phyloP scores from a whole-genome alignment of 116 monocot species.

The Trichopus zeylanicus region DNA sequence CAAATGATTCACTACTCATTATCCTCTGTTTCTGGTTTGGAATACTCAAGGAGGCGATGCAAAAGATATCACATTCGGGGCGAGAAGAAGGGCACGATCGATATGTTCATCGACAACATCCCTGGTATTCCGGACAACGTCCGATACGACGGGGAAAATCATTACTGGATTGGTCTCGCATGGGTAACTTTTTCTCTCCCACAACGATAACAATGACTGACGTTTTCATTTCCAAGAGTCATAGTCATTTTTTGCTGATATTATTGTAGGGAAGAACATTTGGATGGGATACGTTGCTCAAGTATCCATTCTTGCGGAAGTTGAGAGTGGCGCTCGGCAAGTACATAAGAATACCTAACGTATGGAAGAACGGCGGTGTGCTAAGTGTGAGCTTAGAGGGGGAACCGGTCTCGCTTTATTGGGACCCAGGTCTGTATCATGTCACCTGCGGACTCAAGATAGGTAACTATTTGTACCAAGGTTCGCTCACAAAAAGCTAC shows the following conservation, averaged over 20 bases:
- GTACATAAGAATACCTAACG: constrained; percentile 3
- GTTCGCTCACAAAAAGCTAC: constrained; percentile 30
- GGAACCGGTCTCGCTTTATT: constrained; percentile 28
- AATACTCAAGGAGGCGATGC: constrained; percentile 53
- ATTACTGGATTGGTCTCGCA: constrained; percentile 59
- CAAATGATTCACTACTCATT: too few relatives aligned
- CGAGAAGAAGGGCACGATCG: constrained; percentile 38
- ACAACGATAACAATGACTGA: too few relatives aligned
- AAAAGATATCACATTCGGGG: constrained; percentile 52
- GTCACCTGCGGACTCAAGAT: constrained; percentile 53
- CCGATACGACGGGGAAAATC: constrained; percentile 41
- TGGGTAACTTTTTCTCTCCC: constrained; percentile 25
- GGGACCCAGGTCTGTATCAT: constrained; percentile 19
- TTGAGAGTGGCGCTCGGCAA: constrained; percentile 5
- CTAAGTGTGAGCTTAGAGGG: constrained; percentile 48
- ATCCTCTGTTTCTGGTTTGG: background rate
- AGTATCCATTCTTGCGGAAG: constrained; percentile 41
- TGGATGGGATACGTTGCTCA: constrained; percentile 27
- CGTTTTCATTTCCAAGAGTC: too few relatives aligned
- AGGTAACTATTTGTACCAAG: constrained; percentile 61
- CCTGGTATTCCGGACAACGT: constrained; percentile 80
- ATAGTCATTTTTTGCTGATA: too few relatives aligned
- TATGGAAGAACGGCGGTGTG: constrained; percentile 25
- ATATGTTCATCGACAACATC: constrained; percentile 45
- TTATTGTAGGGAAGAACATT: constrained; percentile 30